Conservation (phyloP, 768 basidiomycete genomes). For the Suillus weaverae region DNA sequence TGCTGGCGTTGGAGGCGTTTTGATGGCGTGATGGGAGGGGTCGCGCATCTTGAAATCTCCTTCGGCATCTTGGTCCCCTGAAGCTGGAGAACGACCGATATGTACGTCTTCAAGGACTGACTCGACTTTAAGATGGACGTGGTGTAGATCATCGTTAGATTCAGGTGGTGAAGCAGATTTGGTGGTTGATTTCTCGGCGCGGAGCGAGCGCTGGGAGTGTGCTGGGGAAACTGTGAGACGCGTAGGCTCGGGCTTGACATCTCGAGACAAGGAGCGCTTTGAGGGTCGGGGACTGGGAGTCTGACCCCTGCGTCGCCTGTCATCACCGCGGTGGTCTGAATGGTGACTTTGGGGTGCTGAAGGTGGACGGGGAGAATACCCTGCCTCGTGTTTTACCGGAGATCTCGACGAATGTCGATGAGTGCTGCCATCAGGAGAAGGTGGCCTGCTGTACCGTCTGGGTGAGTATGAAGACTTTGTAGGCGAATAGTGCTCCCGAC, state of each 20-base stretch:
- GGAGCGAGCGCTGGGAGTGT: not conserved
- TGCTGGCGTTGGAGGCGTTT: constrained; percentile 3
- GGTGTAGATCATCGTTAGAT: not conserved
- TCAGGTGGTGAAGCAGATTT: not conserved
- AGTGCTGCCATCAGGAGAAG: not conserved
- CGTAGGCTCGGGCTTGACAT: not conserved
- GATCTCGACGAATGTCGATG: not conserved
- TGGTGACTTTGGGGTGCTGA: not conserved
- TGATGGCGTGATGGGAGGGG: constrained; percentile 6
- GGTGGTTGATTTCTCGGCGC: not conserved
- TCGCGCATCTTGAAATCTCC: constrained; percentile 18
- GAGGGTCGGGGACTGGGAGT: not conserved
- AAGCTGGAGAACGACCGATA: not conserved
- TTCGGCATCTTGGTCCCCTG: constrained; percentile 19
- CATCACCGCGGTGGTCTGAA: not conserved
- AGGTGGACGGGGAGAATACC: not conserved
- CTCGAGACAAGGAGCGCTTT: not conserved
- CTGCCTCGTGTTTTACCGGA: not conserved
- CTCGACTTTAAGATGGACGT: not conserved
- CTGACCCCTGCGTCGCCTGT: not conserved
- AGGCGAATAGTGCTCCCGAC: not conserved
- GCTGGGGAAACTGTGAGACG: not conserved
- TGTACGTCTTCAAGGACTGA: not conserved
- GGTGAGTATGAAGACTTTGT: not conserved
- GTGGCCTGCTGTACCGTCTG: not conserved